Percentiles rank a stretch among this genome's conserved stretches.
Conservation (phyloP, 2,329 filamentous ascomycete species). For the Coniochaeta sp. region DNA sequence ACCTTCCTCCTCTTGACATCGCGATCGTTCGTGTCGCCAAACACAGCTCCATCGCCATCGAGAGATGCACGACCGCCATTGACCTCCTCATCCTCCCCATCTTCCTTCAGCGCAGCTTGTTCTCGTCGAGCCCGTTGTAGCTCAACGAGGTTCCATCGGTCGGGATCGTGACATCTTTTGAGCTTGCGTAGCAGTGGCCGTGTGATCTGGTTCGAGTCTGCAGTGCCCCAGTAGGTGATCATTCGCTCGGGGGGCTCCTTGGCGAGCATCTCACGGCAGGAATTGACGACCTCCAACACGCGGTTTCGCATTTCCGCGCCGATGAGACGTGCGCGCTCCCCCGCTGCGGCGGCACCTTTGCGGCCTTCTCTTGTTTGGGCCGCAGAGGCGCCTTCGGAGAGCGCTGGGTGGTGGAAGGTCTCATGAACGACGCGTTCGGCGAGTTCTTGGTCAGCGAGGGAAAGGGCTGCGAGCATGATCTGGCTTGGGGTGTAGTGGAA, state of each 20-base stretch:
- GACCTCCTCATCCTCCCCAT: constrained; percentile 21
- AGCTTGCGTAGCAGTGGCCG: constrained; percentile 60
- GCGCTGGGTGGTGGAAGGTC: constrained; percentile 23
- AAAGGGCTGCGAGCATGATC: constrained; percentile 78
- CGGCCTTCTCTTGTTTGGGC: constrained; percentile 12
- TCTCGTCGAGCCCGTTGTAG: constrained; percentile 58
- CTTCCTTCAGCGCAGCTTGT: constrained; percentile 32
- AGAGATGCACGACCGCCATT: neutral
- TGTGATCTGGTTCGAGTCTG: constrained; percentile 39
- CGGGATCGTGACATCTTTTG: constrained; percentile 66
- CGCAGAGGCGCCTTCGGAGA: constrained; percentile 15
- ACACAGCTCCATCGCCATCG: constrained; percentile 33
- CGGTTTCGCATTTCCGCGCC: constrained; percentile 32
- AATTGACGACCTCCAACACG: constrained; percentile 38
- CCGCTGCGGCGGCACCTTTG: neutral
- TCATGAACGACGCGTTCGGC: constrained; percentile 38
- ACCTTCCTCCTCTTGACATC: constrained; percentile 39
- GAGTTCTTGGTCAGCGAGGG: constrained; percentile 64
- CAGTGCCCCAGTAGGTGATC: constrained; percentile 45
- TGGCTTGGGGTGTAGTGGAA: constrained; percentile 93
- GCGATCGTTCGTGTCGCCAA: constrained; percentile 27
- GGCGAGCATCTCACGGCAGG: constrained; percentile 46
- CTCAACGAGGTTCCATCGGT: constrained; percentile 64
- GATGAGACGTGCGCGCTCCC: constrained; percentile 15
- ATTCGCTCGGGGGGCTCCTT: constrained; percentile 50